Evolutionary conservation across 768 basidiomycete genomes (phyloP), one percentile per base, ranked within the genome.

Genomic region (Russula emetica): DNA sequence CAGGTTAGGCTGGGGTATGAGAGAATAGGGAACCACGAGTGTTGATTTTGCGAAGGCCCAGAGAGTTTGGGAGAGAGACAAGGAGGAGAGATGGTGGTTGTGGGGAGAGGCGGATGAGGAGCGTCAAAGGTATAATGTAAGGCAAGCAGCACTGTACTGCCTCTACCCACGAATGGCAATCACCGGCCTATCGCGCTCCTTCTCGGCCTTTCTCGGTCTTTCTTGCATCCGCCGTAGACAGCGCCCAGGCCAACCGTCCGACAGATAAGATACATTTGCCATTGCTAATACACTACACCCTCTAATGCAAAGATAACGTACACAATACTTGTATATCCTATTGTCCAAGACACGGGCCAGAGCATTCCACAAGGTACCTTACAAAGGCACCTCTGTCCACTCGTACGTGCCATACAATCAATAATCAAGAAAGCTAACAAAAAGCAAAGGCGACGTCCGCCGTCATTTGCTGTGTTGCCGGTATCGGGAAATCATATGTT

Each of bases 81-180:
- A 10, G 18, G n/a, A 26, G 38, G 34, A 24, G 36, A 44, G 36
- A 18, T 55, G 63, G 57, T 49, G 34, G 57, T 59, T 18, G 44
- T 28, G 51, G 42, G 34, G 32, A 55, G n/a, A 32, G 32, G 24
- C 22, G 44, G 44, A 45, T 22, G 7, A 22, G n/a, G 44, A 22
- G 9, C 20, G 20, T 44, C 0, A 20, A 20, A 47, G 30, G 3
- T 34, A 49, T 38, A 24, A 4, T 51, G 51, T 9, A 36, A 36
- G 44, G 44, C 44, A 44, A 34, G n/a, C n/a, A n/a, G n/a, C n/a
- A n/a, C n/a, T n/a, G 44, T 45, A 45, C 44, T 45, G 44, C 44
- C 44, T 45, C 44, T 10, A n/a, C 7, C 20, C 38, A 38, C 38
- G 5, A 16, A 38, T 38, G 38, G 38, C 38, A 38, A 38, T 38